These are phyloP conservation scores for Epichloe scottii DNA, from an alignment of 2,329 filamentous ascomycete genomes.

Conservation along the genomic window DNA sequence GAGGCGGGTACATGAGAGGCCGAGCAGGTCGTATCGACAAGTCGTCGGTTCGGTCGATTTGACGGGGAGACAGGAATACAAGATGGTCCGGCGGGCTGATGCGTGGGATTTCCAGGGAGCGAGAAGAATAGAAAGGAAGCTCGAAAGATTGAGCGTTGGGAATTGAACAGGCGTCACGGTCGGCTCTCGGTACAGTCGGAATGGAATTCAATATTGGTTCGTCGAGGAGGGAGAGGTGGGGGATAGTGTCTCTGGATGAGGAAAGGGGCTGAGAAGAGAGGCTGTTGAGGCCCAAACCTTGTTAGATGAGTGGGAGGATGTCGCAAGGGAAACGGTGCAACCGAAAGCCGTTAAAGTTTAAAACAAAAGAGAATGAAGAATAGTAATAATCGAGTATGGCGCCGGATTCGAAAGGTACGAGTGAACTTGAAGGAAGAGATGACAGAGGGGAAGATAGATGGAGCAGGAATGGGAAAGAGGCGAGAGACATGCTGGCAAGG, in stretches of 20 bases:
- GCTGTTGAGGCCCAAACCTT: neutral
- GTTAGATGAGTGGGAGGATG: neutral
- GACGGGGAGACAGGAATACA: neutral
- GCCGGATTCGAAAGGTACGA: neutral
- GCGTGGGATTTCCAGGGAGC: neutral
- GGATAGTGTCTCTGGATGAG: neutral
- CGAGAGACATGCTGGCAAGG: neutral
- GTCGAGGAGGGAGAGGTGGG: neutral
- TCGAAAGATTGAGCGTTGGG: neutral
- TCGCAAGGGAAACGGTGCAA: neutral
- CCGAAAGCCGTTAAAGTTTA: neutral
- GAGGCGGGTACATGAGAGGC: conserved; percentile 9
- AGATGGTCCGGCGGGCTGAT: neutral
- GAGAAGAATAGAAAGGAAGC: neutral
- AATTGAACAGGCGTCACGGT: neutral
- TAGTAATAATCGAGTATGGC: neutral
- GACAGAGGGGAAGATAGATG: neutral
- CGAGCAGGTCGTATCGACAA: neutral
- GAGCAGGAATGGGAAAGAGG: neutral
- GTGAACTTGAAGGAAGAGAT: neutral
- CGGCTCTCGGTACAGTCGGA: neutral
- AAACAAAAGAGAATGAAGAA: neutral
- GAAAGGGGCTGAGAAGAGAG: conserved; percentile 1
- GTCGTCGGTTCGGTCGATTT: neutral
- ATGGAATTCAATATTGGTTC: neutral